Conservation (phyloP, 768 basidiomycete species). For the Xerocomellus chrysenteron region DNA sequence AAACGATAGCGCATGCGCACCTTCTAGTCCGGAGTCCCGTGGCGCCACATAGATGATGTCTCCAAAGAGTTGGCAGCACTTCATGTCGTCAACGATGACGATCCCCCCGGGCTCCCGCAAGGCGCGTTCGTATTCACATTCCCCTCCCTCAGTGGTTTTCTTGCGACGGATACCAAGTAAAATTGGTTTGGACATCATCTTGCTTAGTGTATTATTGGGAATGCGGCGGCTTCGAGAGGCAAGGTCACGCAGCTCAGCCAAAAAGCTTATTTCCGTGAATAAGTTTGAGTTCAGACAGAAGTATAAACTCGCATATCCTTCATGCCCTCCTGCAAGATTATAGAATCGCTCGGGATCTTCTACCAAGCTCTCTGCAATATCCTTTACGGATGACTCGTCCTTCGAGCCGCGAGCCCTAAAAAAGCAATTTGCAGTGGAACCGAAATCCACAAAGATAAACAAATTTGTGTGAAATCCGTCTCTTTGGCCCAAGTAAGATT, state of each 20-base stretch:
- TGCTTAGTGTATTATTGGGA: slow-evolving; percentile 45
- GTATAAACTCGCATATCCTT: slow-evolving; percentile 45
- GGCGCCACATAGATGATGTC: slow-evolving; percentile 70
- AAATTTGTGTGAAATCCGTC: slow-evolving; percentile 72
- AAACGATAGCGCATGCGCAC: slow-evolving; percentile 30
- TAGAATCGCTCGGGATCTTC: slow-evolving; percentile 67
- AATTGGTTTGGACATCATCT: slow-evolving; percentile 68
- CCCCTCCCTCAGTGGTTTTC: slow-evolving; percentile 46
- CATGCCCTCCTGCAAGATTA: slow-evolving; percentile 58
- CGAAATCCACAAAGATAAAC: slow-evolving; percentile 87
- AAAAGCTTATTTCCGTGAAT: slow-evolving; percentile 48
- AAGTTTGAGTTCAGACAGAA: background rate
- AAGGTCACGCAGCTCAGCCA: slow-evolving; percentile 76
- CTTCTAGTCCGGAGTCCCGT: slow-evolving; percentile 82
- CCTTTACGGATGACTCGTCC: slow-evolving; percentile 78
- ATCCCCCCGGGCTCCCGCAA: slow-evolving; percentile 65
- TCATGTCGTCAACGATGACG: slow-evolving; percentile 81
- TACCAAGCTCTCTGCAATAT: slow-evolving; percentile 66
- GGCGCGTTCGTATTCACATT: slow-evolving; percentile 49
- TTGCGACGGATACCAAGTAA: slow-evolving; percentile 69
- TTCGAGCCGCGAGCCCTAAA: slow-evolving; percentile 81
- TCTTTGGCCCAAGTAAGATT: slow-evolving; percentile 63
- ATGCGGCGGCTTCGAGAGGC: slow-evolving; percentile 60
- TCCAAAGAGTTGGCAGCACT: slow-evolving; percentile 71
- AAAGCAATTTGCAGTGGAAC: slow-evolving; percentile 74